Conservation (phyloP, 2,329 filamentous ascomycete species). For the Aspergillus sp. region DNA sequence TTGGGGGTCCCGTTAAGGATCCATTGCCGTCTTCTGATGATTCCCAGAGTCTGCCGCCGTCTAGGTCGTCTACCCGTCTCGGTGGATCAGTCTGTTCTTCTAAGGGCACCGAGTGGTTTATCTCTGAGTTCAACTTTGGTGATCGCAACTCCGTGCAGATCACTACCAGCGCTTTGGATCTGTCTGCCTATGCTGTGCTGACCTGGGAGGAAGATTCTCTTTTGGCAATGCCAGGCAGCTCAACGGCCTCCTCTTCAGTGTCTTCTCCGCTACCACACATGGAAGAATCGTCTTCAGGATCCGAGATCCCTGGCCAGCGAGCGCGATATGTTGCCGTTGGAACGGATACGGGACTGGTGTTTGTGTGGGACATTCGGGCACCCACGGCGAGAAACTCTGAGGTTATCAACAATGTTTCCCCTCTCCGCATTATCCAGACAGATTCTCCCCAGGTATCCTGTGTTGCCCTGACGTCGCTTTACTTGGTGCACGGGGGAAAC, state of each 20-base stretch:
- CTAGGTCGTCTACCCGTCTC: constrained; percentile 23
- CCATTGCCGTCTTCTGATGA: constrained; percentile 11
- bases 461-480: constrained; percentile 73
- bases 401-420: constrained; percentile 53
- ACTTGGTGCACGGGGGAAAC: constrained; percentile 85
- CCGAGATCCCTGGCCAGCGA: constrained; percentile 74
- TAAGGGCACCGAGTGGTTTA: constrained; percentile 57
- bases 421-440: constrained; percentile 76
- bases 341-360: constrained; percentile 65
- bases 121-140: constrained; percentile 54
- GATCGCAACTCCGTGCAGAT: constrained; percentile 54
- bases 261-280: constrained; percentile 47
- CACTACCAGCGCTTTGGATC: constrained; percentile 63
- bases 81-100: constrained; percentile 27
- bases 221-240: constrained; percentile 49
- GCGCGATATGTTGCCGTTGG: constrained; percentile 74
- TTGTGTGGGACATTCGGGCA: constrained; percentile 79
- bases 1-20: constrained; percentile 37
- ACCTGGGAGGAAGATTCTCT: constrained; percentile 72
- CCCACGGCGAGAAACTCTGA: constrained; percentile 47
- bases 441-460: constrained; percentile 82
- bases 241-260: constrained; percentile 46
- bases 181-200: constrained; percentile 62
- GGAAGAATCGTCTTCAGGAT: constrained; percentile 32
- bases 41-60: constrained; percentile 19